phyloP scores from a whole-genome alignment of 1,284 basidiomycete species.

The Sanguinoderma infundibulare region DNA sequence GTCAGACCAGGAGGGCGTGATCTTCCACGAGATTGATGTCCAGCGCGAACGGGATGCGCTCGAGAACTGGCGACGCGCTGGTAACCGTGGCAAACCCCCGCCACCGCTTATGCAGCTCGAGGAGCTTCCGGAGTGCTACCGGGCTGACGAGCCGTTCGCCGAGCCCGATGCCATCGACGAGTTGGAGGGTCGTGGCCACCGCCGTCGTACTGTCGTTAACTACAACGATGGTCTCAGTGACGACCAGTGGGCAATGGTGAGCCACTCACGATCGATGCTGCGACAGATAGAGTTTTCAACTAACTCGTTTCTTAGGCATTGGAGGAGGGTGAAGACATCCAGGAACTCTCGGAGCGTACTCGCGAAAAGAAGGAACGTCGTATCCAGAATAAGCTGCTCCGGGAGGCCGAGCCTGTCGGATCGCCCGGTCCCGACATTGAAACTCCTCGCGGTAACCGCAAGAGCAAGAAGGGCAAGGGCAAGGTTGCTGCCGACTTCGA shows the following conservation, averaged over 20 bases:
- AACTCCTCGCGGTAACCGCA: constrained; percentile 53
- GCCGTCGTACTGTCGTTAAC: constrained; percentile 83
- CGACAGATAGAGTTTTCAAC: background rate
- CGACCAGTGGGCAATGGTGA: constrained; percentile 89
- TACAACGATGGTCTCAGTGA: constrained; percentile 96
- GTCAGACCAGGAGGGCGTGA: constrained; percentile 76
- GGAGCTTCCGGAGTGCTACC: constrained; percentile 94
- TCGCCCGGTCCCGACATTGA: constrained; percentile 70
- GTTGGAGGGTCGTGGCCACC: constrained; percentile 82
- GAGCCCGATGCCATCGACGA: constrained; percentile 69
- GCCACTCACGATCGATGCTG: constrained; percentile 22
- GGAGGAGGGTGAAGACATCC: constrained; percentile 87
- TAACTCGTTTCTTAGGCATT: constrained; percentile 59
- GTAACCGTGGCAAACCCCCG: constrained; percentile 83
- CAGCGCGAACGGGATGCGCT: constrained; percentile 78
- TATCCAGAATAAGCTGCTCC: constrained; percentile 34
- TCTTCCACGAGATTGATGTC: constrained; percentile 88
- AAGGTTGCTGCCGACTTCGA: constrained; percentile 55
- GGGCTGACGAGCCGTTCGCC: constrained; percentile 81
- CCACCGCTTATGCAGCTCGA: constrained; percentile 84
- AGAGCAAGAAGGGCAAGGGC: constrained; percentile 66
- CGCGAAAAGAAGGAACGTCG: constrained; percentile 68
- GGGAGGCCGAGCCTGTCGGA: constrained; percentile 39
- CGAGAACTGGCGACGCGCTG: constrained; percentile 75
- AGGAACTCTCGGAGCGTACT: constrained; percentile 70